Evolutionary conservation across 228 moss, liverwort and hornwort genomes (phyloP).

Genomic region (Sphagnum fallax): DNA sequence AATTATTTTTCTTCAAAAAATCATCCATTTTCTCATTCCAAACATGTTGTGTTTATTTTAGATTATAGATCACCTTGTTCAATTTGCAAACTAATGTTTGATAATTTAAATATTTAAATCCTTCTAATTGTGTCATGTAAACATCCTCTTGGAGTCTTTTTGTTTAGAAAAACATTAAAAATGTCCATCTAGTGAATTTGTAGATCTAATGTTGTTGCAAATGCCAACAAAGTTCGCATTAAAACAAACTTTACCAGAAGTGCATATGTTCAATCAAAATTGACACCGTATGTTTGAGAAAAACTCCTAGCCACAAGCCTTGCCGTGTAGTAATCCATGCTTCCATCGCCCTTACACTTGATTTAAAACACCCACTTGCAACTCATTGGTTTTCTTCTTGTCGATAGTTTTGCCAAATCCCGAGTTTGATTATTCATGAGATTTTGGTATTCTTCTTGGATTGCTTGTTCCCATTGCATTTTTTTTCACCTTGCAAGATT

Average conservation of each 20-base stretch:
- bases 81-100: too few species aligned
- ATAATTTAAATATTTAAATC: too few species aligned
- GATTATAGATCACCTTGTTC: too few species aligned
- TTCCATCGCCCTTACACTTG: slow-evolving; percentile 2
- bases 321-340: slow-evolving; percentile 3
- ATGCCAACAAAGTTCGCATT: neutral
- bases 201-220: neutral
- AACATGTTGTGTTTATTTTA: too few species aligned
- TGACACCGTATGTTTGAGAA: slow-evolving; percentile 2
- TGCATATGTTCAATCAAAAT: slow-evolving; percentile 3
- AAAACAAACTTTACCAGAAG: neutral
- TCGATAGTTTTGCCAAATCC: neutral
- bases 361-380: slow-evolving; percentile 7
- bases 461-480: too few species aligned
- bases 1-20: too few species aligned
- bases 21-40: too few species aligned
- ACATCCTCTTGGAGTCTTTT: neutral
- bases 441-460: neutral
- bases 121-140: neutral
- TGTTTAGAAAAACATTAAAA: neutral
- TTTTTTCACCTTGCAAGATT: too few species aligned
- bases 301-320: slow-evolving; percentile 2
- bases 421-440: neutral
- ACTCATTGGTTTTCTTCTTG: neutral
- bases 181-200: neutral